Evolutionary conservation across 208 protist genomes (phyloP), one percentile per base, ranked within the genome.

Genomic region (Wallacemonas sp.): DNA sequence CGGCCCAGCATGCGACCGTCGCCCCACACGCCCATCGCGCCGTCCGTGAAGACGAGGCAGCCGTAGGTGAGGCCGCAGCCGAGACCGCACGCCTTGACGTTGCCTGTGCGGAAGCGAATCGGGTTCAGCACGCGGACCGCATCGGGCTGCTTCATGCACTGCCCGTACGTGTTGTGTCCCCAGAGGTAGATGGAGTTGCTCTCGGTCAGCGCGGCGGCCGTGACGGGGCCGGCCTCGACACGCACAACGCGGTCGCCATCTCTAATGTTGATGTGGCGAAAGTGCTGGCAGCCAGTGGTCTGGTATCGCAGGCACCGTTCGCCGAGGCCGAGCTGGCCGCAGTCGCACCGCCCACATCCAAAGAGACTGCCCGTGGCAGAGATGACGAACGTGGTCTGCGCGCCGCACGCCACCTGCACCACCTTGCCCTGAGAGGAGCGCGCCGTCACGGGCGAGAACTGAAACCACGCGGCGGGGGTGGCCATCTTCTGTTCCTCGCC

Each of bases 161-260:
- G 90, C 11, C 87, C 85, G 66, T 78, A 87, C 12, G 44, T 63
- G 64, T 95, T 95, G 63, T 85, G 58, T 44, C 90, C 90, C 85
- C 87, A 93, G 33, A 74, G 54, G 65, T 85, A 92, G 48, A 95
- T 63, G 17, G 65, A 39, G 30, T 56, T 60, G 43, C 76, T 72
- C 23, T 34, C 30, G 19, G 75, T 63, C 29, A 92, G 17, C 2
- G 83, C 85, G 2, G 82, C 55, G 23, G 62, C 83, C 46, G 74
- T 83, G 2, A 69, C 72, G 21, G 61, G 61, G 27, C 87, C 85
- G 17, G 78, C 76, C 24, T 58, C 78, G 1, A 93, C 54, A 24
- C 60, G 69, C 26, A 60, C 65, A 19, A 91, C 62, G 0, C 62
- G 30, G 26, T 88, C 81, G 17, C 48, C 80, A 16, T 70, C 47